Evolutionary conservation across 352 stramenopile species (phyloP), one percentile per base, ranked within the genome.

Genomic region (Phytopythium delawarense): DNA sequence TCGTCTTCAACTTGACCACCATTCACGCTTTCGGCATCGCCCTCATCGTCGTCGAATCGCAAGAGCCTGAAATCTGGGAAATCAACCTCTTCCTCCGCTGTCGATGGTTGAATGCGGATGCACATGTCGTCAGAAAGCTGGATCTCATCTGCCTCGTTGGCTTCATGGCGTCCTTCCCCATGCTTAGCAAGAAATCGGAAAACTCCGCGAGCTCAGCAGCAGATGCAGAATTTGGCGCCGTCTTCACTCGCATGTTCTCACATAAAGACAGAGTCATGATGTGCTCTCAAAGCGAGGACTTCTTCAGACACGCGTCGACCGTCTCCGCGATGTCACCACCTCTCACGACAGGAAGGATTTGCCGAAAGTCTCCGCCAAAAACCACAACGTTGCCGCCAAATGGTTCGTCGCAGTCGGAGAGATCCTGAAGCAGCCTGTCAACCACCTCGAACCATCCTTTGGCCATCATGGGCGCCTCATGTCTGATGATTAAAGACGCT

Each of bases 301-400:
- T 11, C 30, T 69, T 66, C 0, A 74, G 46, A n/a, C 15, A 70
- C 1, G 46, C 58, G 37, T 62, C n/a, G 7, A 79, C 49, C 35
- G 66, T 67, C 13, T 70, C 46, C 0, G 48, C 59, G 0, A 20
- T 30, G 3, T 30, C 40, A 5, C 28, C 52, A 1, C 45, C 13
- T 39, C 30, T 48, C 0, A 79, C 53, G 11, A 76, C 61, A 21
- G 68, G 65, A 8, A 74, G 44, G n/a, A 64, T 58, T 44, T 74
- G 66, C 11, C 65, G 21, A 30, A 74, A 74, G 59, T 78, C 61
- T 21, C 59, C 57, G 8, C 55, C 57, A n/a, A 2, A 75, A 54
- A 0, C 35, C 21, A 76, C 28, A 9, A 62, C 46, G 39, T 75
- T 71, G 2, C 68, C 66, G n/a, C 69, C 65, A 42, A 78, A 77